Evolutionary conservation across 257 asterid genomes (phyloP).

Genomic region (Nicotiana tomentosiformis): DNA sequence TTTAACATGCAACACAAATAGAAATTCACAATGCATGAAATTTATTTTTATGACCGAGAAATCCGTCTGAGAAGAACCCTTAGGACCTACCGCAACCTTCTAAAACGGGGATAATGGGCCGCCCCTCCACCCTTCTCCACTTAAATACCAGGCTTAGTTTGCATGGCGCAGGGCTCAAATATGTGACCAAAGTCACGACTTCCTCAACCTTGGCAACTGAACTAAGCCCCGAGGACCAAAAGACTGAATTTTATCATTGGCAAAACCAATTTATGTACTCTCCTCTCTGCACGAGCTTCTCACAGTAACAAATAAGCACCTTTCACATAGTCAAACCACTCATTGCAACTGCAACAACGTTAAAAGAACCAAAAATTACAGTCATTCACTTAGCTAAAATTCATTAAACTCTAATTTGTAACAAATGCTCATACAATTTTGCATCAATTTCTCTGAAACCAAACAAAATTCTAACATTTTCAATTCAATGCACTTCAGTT

Average conservation of each 20-base stretch:
- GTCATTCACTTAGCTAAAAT: background rate
- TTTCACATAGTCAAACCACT: background rate
- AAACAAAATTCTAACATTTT: background rate
- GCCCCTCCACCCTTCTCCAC: background rate
- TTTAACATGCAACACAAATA: background rate
- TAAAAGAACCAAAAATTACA: background rate
- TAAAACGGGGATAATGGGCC: background rate
- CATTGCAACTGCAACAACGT: background rate
- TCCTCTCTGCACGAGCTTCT: background rate
- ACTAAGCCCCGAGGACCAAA: background rate
- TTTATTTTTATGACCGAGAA: too few relatives aligned
- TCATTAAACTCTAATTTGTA: background rate
- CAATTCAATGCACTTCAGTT: background rate
- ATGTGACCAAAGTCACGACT: too few relatives aligned
- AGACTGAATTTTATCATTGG: too few relatives aligned
- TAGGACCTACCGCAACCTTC: background rate
- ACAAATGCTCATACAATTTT: background rate
- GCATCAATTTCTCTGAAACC: background rate
- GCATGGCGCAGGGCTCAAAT: background rate
- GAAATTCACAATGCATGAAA: background rate
- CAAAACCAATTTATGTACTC: background rate
- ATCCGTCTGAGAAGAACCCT: too few relatives aligned
- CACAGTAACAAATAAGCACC: background rate
- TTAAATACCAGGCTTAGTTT: too few relatives aligned
- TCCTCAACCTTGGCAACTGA: too few relatives aligned